Base-by-base conservation (phyloP, 345 rosid genomes). In the Hypericum androsaemum region DNA sequence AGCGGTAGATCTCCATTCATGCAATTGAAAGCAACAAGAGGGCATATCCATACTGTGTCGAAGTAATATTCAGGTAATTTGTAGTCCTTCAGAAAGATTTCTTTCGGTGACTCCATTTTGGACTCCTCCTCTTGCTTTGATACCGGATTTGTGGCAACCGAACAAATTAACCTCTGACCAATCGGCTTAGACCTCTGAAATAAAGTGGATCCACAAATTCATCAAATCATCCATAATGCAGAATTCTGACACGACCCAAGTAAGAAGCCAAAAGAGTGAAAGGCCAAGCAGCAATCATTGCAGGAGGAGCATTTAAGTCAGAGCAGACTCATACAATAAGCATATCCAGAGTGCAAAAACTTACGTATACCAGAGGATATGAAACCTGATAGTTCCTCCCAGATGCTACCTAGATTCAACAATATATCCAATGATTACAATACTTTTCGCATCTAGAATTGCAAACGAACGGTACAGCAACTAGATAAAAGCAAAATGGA, bases 81-180 rank as follows among this genome's bases (percentile, higher is more conserved):
- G 73, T 94, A 88, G 67, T 88, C 87, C 85, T 94, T 94, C 72
- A 88, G 66, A 72, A 88, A 94, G 37, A 94, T 80, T 71, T 88
- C 97, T 66, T 86, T 88, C 5, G 87, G 97, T 35, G 81, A 63
- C 41, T 76, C 85, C 99, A 94, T 94, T 22, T 22, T 22, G 32
- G 32, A 22, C 32, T 22, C 32, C 32, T 22, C 32, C 32, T 22
- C 32, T 22, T 22, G 32, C 4, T 22, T 22, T 22, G 32, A 4
- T 22, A 22, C 32, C 32, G 32, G 32, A 53, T 77, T 81, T 11
- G 89, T 76, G 56, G 92, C 84, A 52, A 82, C 84, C 7, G 92
- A 86, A 75, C 97, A 88, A 75, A 76, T 71, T 46, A 80, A 55
- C 71, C 80, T 82, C 68, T 68, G 63, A 50, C 74, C 67, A 15